These are phyloP conservation scores for Quercus ilex DNA, from an alignment of 306 rosid genomes.

Conservation along the genomic window DNA sequence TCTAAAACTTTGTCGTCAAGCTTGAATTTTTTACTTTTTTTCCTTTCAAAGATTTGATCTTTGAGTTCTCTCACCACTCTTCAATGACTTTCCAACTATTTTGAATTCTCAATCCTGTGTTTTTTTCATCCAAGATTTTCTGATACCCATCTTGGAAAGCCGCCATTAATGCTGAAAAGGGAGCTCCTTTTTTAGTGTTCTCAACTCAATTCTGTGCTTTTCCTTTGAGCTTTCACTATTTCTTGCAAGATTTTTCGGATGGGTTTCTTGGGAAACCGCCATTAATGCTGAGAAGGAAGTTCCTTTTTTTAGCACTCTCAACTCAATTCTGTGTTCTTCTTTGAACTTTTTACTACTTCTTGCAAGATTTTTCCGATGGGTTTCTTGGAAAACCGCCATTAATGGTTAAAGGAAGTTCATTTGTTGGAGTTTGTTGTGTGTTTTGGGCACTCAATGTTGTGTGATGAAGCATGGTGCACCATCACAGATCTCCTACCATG, in stretches of 20 bases:
- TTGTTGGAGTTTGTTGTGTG: not conserved
- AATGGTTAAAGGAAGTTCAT: conserved; percentile 27
- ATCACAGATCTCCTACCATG: conserved; percentile 36
- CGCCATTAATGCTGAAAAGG: conserved; percentile 22
- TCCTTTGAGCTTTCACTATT: no score
- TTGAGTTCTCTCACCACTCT: not conserved
- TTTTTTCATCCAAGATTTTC: not conserved
- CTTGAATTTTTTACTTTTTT: not conserved
- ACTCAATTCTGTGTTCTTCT: not conserved
- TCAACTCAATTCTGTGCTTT: not conserved
- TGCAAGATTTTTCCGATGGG: conserved; percentile 11
- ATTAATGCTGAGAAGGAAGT: conserved; percentile 22
- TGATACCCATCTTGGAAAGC: conserved; percentile 1
- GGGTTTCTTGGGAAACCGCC: conserved; percentile 18
- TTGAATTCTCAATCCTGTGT: not conserved
- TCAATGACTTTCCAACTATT: not conserved
- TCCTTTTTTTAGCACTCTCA: not conserved
- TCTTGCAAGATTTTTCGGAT: not conserved
- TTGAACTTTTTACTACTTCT: no score
- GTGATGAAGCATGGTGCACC: conserved; percentile 26
- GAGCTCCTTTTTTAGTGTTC: conserved; percentile 20
- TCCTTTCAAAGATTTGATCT: not conserved
- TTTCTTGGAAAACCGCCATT: conserved; percentile 13
- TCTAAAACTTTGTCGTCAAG: conserved; percentile 7
- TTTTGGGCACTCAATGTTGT: not conserved